These are phyloP conservation scores for Ustanciosporium gigantosporum DNA, from an alignment of 1,284 basidiomycete species.

Conservation along the genomic window DNA sequence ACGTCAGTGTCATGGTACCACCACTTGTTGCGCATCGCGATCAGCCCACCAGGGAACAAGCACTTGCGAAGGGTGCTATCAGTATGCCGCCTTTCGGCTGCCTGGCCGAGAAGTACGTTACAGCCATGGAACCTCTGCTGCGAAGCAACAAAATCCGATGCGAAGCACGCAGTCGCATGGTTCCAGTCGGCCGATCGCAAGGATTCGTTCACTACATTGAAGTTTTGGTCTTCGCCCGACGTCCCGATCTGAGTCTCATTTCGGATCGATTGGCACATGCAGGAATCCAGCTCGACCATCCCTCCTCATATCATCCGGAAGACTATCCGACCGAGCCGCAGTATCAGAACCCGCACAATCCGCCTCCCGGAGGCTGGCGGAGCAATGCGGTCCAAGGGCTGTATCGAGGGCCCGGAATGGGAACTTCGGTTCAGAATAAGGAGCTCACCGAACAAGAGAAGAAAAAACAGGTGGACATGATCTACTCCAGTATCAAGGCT, in stretches of 20 bases:
- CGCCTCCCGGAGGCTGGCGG: slow-evolving; percentile 18
- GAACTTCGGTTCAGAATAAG: slow-evolving; percentile 33
- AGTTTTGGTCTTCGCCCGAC: slow-evolving; percentile 86
- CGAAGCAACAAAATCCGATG: slow-evolving; percentile 26
- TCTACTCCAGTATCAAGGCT: slow-evolving; percentile 84
- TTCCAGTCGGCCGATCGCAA: slow-evolving; percentile 20
- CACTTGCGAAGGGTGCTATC: not conserved
- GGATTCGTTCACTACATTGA: slow-evolving; percentile 73
- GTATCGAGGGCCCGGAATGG: slow-evolving; percentile 47
- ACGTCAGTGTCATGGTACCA: slow-evolving; percentile 33
- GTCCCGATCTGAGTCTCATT: slow-evolving; percentile 82
- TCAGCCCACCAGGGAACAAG: slow-evolving; percentile 10
- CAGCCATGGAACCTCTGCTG: slow-evolving; percentile 32
- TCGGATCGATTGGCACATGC: slow-evolving; percentile 73
- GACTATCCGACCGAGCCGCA: slow-evolving; percentile 69
- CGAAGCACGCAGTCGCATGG: slow-evolving; percentile 43
- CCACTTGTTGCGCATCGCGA: slow-evolving; percentile 14
- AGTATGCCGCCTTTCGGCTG: slow-evolving; percentile 28
- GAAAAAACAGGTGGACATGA: slow-evolving; percentile 86
- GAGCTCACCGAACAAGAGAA: slow-evolving; percentile 75
- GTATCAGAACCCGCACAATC: slow-evolving; percentile 80
- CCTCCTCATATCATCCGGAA: slow-evolving; percentile 67
- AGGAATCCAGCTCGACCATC: slow-evolving; percentile 78
- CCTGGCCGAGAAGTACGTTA: slow-evolving; percentile 40
- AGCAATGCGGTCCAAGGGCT: slow-evolving; percentile 60